A percentile compares a stretch with the other conserved stretches of the same genome.
These are phyloP conservation scores for Boletus mariae DNA, from an alignment of 1,284 basidiomycete species.

Conservation along the genomic window DNA sequence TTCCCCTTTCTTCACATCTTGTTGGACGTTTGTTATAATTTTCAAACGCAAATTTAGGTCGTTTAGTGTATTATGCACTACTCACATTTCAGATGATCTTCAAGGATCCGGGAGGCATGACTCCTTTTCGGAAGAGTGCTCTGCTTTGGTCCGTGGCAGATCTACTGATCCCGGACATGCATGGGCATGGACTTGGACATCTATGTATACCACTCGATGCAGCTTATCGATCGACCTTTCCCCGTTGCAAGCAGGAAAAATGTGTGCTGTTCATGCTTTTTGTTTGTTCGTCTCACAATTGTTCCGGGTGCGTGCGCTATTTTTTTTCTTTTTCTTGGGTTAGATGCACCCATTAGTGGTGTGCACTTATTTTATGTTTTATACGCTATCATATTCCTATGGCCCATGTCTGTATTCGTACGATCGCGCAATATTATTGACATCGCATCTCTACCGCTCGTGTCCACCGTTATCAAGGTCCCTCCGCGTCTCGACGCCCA, in stretches of 20 bases:
- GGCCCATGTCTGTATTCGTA: slow-evolving; percentile 1
- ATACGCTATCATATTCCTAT: neutral
- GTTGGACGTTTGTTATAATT: slow-evolving; percentile 8
- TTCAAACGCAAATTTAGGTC: neutral
- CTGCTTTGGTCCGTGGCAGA: neutral
- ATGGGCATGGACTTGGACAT: slow-evolving; percentile 1
- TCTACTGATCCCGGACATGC: slow-evolving; percentile 3
- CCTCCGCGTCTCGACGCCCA: neutral
- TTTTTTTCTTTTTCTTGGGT: neutral
- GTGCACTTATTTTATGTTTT: neutral
- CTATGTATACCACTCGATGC: slow-evolving; percentile 10
- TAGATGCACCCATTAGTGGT: neutral
- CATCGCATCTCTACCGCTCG: neutral
- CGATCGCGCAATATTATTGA: neutral
- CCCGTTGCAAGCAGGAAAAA: neutral
- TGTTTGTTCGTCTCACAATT: neutral
- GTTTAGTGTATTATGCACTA: slow-evolving; percentile 2
- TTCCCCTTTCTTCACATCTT: neutral
- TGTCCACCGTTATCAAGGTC: neutral
- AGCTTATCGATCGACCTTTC: slow-evolving; percentile 13
- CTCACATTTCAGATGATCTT: slow-evolving; percentile 2
- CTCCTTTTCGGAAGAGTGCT: neutral
- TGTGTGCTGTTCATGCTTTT: neutral
- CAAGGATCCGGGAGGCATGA: slow-evolving; percentile 6
- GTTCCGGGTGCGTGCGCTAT: neutral